Evolutionary conservation across 345 rosid genomes (phyloP).

Genomic region (Pseudoturritis turrita): DNA sequence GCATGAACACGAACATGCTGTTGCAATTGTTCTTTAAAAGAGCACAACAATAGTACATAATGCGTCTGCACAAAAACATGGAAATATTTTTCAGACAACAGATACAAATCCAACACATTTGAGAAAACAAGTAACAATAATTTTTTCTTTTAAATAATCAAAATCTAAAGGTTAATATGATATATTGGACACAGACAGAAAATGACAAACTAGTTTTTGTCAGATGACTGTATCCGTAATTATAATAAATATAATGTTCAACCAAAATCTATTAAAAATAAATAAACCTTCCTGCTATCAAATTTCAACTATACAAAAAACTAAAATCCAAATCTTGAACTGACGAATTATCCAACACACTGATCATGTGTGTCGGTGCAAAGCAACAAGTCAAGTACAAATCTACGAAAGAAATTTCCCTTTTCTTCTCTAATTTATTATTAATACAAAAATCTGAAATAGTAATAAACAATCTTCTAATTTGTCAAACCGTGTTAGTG

Average conservation of each 20-base stretch:
- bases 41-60: slow-evolving; percentile 80
- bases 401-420: background rate
- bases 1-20: slow-evolving; percentile 99
- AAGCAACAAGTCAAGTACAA: slow-evolving; percentile 4
- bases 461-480: background rate
- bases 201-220: slow-evolving; percentile 7
- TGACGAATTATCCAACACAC: background rate
- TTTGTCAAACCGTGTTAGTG: slow-evolving; percentile 11
- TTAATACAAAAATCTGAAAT: too few species aligned
- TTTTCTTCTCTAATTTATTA: background rate
- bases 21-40: slow-evolving; percentile 93
- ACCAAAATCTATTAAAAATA: slow-evolving; percentile 14
- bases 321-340: background rate
- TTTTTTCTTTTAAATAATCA: background rate
- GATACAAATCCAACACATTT: background rate
- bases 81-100: background rate
- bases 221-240: slow-evolving; percentile 3
- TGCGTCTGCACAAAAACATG: slow-evolving; percentile 54
- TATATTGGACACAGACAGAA: background rate
- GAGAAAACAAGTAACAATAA: background rate
- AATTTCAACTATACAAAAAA: background rate
- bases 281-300: background rate
- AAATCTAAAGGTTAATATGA: background rate
- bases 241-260: background rate
- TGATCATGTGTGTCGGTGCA: slow-evolving; percentile 24